Evolutionary conservation across 257 asterid genomes (phyloP).

Genomic region (Solanum chiquidenum): DNA sequence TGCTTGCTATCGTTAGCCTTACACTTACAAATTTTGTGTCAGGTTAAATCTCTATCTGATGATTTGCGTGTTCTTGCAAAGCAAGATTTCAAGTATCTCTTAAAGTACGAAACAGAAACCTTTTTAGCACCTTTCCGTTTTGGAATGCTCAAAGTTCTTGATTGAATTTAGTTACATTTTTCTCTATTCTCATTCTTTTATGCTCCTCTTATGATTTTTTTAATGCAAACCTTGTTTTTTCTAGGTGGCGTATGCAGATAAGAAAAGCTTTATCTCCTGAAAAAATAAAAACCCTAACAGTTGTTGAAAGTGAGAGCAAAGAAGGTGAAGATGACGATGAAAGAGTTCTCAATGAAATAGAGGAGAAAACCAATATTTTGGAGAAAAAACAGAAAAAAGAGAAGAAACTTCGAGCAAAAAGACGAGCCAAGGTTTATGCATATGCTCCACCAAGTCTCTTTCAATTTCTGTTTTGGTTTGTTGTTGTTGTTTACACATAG

Average conservation of each 20-base stretch:
- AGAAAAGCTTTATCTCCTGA: slow-evolving; percentile 80
- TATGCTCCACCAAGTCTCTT: background rate
- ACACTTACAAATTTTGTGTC: background rate
- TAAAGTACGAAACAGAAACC: slow-evolving; percentile 44
- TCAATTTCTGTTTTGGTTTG: background rate
- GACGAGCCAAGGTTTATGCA: slow-evolving; percentile 60
- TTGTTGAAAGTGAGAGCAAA: slow-evolving; percentile 31
- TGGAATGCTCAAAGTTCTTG: background rate
- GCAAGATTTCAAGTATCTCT: slow-evolving; percentile 80
- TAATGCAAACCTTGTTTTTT: background rate
- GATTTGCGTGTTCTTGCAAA: slow-evolving; percentile 80
- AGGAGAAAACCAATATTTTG: slow-evolving; percentile 68
- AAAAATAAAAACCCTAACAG: slow-evolving; percentile 30
- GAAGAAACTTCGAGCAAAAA: slow-evolving; percentile 58
- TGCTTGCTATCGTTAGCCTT: background rate
- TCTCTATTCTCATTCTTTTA: background rate
- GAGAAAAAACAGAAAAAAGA: slow-evolving; percentile 72
- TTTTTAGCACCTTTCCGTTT: background rate
- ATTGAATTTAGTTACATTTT: background rate
- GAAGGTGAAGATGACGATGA: slow-evolving; percentile 52
- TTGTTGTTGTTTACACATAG: background rate
- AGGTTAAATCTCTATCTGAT: slow-evolving; percentile 83
- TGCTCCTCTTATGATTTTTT: background rate
- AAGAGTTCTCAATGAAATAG: slow-evolving; percentile 66
- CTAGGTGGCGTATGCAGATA: slow-evolving; percentile 76